Base-by-base conservation (phyloP, 176 grass and related monocot species). In the Urochloa ruziziensis region DNA sequence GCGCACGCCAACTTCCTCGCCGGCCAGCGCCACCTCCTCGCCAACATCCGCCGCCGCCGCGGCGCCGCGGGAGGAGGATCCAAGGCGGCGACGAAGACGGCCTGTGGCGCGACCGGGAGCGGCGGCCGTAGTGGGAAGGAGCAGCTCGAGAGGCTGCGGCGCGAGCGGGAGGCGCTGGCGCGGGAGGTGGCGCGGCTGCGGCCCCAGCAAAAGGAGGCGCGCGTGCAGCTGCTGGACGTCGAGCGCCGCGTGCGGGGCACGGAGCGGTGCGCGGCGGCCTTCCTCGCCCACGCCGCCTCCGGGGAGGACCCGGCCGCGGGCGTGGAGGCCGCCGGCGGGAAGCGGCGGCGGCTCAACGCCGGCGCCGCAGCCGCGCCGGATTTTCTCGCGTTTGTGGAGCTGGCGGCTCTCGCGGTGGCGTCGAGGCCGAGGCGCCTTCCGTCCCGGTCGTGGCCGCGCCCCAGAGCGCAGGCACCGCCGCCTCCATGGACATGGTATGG, bases 11-110 rank as follows among this genome's bases (percentile, higher is more conserved):
- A 85, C 44, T 94, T 94, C 83, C 73, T 88, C 51, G 81, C 67
- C 36, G 92, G 91, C 30, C 89, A 94, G 56, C 82, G 78, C n/a
- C 92, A 88, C 74, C 86, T 94, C 49, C 81, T 94, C 13, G 61
- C 84, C 34, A 88, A 85, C 79, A 94, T 94, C 77, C 86, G 72
- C 25, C 71, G 91, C 21, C 85, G 82, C 0, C 85, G 88, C 3
- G 77, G 1, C 19, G 56, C 80, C 21, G 70, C 40, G 10, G 24
- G 18, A 7, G 61, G 19, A 27, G 6, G 9, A 7, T 53, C 17
- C 49, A 52, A 7, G 60, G 70, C 29, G 56, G 56, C 42, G 48
- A 65, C 15, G 57, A 4, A 2, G 0, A 9, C n/a, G n/a, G n/a
- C n/a, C n/a, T n/a, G n/a, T n/a, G n/a, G 34, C 11, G 53, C 34